These are phyloP conservation scores for Oidiodendron maius DNA, from an alignment of 495 filamentous ascomycete genomes.

Conservation along the genomic window DNA sequence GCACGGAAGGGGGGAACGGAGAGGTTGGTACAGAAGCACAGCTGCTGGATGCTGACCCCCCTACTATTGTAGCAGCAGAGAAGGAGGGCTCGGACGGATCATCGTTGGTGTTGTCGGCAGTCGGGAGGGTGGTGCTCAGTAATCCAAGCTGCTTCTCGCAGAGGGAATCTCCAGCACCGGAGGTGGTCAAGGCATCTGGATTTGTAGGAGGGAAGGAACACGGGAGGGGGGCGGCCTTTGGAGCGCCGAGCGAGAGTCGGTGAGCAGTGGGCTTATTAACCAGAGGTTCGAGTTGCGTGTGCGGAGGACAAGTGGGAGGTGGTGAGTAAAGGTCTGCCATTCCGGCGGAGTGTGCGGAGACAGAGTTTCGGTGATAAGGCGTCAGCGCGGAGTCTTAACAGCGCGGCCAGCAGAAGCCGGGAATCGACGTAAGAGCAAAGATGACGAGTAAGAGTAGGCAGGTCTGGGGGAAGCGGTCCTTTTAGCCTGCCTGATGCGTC, in stretches of 20 bases:
- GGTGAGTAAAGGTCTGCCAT: conserved; percentile 25
- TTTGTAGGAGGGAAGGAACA: conserved; percentile 2
- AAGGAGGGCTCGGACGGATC: conserved; percentile 21
- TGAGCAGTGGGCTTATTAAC: conserved; percentile 18
- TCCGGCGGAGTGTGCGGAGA: conserved; percentile 5
- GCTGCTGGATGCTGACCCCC: conserved; percentile 15
- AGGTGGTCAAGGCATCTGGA: conserved; percentile 17
- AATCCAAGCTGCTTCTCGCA: conserved; percentile 34
- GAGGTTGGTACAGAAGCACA: conserved; percentile 15
- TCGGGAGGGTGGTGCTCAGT: conserved; percentile 25
- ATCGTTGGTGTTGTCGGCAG: conserved; percentile 28
- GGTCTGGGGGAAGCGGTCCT: no score
- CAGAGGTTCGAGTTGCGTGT: conserved; percentile 37
- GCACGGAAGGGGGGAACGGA: conserved; percentile 24
- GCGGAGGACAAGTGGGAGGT: conserved; percentile 25
- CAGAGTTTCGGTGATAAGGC: not conserved
- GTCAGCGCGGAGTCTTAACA: not conserved
- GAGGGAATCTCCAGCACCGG: conserved; percentile 31
- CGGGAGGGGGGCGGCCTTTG: conserved; percentile 5
- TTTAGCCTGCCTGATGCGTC: no score
- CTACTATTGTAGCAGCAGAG: conserved; percentile 22
- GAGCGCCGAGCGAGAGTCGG: conserved; percentile 17
- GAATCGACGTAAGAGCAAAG: not conserved
- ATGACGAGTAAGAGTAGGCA: no score
- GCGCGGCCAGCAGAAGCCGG: not conserved